Percentiles rank a stretch among this genome's conserved stretches.
phyloP scores from a whole-genome alignment of 768 basidiomycete species.

The Cystoderma amianthinum region DNA sequence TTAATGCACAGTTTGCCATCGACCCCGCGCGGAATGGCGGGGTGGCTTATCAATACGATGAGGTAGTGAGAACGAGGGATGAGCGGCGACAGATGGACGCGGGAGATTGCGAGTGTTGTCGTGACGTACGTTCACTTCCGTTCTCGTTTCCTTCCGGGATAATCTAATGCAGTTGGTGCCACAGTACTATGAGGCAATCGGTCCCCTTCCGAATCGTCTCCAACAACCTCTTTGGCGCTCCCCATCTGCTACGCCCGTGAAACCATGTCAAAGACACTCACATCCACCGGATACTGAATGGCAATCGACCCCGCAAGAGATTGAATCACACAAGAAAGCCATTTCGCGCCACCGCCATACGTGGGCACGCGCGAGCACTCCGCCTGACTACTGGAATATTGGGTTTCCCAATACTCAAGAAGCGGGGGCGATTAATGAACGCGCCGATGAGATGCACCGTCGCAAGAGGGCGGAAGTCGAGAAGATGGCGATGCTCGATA shows the following conservation, averaged over 20 bases:
- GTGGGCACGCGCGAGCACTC: slow-evolving; percentile 68
- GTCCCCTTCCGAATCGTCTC: slow-evolving; percentile 58
- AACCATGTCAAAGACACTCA: slow-evolving; percentile 18
- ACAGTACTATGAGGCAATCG: slow-evolving; percentile 78
- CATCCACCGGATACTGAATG: slow-evolving; percentile 3
- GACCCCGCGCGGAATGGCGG: slow-evolving; percentile 63
- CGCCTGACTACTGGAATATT: slow-evolving; percentile 86
- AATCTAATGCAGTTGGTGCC: no score
- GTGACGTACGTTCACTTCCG: slow-evolving; percentile 48
- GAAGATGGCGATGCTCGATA: slow-evolving; percentile 27
- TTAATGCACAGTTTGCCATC: slow-evolving; percentile 64
- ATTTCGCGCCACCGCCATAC: slow-evolving; percentile 70
- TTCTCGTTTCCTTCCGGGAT: no score
- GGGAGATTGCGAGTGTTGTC: slow-evolving; percentile 73
- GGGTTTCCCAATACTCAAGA: slow-evolving; percentile 88
- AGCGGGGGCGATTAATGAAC: slow-evolving; percentile 64
- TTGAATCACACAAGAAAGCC: slow-evolving; percentile 53
- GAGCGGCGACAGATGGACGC: slow-evolving; percentile 58
- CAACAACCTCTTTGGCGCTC: slow-evolving; percentile 74
- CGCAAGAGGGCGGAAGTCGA: slow-evolving; percentile 56
- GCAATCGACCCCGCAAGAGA: slow-evolving; percentile 14
- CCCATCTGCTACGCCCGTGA: slow-evolving; percentile 30
- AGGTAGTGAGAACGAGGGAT: slow-evolving; percentile 61
- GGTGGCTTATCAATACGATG: slow-evolving; percentile 60
- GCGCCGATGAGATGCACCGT: slow-evolving; percentile 66